Conservation (phyloP, 2,329 filamentous ascomycete species). For the Hirsutella rhossiliensis region DNA sequence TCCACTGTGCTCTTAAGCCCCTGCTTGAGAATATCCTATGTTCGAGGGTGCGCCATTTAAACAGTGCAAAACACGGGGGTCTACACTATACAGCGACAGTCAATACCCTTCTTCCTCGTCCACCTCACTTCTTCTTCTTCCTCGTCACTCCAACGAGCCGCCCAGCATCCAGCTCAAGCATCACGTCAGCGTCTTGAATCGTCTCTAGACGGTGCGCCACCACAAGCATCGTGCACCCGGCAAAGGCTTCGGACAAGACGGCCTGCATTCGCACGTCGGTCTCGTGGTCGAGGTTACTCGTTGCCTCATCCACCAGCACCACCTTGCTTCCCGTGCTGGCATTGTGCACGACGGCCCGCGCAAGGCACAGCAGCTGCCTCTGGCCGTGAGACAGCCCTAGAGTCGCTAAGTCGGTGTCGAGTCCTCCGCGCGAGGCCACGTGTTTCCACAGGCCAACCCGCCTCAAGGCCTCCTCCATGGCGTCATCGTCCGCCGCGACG, state of each 20-base stretch:
- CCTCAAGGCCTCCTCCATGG: constrained; percentile 3
- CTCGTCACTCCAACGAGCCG: background rate
- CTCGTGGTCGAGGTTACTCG: constrained; percentile 4
- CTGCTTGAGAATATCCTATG: too few species aligned
- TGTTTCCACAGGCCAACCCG: constrained; percentile 5
- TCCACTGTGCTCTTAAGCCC: too few species aligned
- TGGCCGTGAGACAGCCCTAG: constrained; percentile 7
- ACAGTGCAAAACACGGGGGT: too few species aligned
- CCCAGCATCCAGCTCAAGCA: background rate
- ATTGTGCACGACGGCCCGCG: constrained; percentile 5
- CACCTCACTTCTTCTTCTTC: background rate
- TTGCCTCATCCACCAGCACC: constrained; percentile 5
- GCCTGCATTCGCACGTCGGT: constrained; percentile 1
- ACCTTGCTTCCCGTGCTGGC: background rate
- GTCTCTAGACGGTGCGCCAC: constrained; percentile 1
- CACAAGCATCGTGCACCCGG: constrained; percentile 1
- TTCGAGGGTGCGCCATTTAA: too few species aligned
- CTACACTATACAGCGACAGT: too few species aligned
- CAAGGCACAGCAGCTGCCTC: constrained; percentile 7
- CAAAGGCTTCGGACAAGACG: constrained; percentile 1
- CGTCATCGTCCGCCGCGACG: constrained; percentile 10
- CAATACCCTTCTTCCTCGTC: too few species aligned
- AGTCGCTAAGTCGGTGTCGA: constrained; percentile 4
- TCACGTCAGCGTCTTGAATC: constrained; percentile 1
- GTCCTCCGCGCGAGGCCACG: constrained; percentile 3